phyloP scores from a whole-genome alignment of 352 stramenopile genomes.

The Phytophthora cajani region DNA sequence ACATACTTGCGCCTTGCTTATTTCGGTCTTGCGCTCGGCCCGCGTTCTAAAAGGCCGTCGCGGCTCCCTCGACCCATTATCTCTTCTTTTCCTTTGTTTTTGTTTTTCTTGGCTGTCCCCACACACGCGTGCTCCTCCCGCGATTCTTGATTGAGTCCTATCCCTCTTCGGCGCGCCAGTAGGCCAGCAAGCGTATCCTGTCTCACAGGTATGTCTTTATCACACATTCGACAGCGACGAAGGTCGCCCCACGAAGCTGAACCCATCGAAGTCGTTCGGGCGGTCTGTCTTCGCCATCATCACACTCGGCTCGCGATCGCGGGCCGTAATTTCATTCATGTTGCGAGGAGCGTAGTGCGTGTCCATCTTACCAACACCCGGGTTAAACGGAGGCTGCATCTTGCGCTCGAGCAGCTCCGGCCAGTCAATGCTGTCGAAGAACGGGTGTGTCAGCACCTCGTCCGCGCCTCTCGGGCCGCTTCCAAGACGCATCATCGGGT shows the following conservation, averaged over 20 bases:
- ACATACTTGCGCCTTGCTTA: conserved; percentile 33
- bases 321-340: conserved; percentile 90
- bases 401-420: conserved; percentile 85
- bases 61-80: conserved; percentile 34
- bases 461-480: conserved; percentile 90
- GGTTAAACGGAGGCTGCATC: conserved; percentile 87
- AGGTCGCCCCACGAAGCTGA: conserved; percentile 90
- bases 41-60: conserved; percentile 44
- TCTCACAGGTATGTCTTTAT: conserved; percentile 27
- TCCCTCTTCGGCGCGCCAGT: conserved; percentile 7
- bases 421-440: conserved; percentile 94
- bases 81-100: conserved; percentile 22
- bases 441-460: conserved; percentile 91
- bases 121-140: conserved; percentile 20
- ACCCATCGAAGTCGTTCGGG: conserved; percentile 90
- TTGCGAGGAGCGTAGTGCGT: conserved; percentile 87
- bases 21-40: conserved; percentile 34
- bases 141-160: conserved; percentile 22
- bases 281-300: conserved; percentile 61
- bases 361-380: conserved; percentile 88
- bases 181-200: conserved; percentile 30
- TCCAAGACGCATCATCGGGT: conserved; percentile 95
- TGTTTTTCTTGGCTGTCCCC: conserved; percentile 31
- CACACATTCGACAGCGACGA: conserved; percentile 70
- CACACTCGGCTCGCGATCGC: conserved; percentile 82